A percentile compares a stretch with the other conserved stretches of the same genome.
These are phyloP conservation scores for Aureobasidium musti DNA, from an alignment of 2,329 filamentous ascomycete genomes.

Conservation along the genomic window DNA sequence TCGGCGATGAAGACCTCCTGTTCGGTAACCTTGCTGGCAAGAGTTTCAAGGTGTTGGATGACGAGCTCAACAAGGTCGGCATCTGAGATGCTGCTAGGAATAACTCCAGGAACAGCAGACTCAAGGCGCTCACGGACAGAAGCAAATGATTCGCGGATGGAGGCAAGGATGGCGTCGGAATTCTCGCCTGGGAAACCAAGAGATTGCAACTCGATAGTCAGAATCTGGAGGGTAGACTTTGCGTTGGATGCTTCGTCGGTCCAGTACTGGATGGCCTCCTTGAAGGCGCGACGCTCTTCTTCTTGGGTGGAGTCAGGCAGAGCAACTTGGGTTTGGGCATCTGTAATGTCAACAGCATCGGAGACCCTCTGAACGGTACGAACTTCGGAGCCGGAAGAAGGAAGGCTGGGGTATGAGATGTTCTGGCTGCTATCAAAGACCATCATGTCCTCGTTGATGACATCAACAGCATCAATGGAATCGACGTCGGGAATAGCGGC, in stretches of 20 bases:
- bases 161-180: slow-evolving; percentile 42
- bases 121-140: slow-evolving; percentile 46
- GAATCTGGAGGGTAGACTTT: slow-evolving; percentile 46
- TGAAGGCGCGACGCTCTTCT: slow-evolving; percentile 40
- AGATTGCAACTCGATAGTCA: slow-evolving; percentile 49
- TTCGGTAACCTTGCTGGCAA: slow-evolving; percentile 34
- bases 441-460: slow-evolving; percentile 39
- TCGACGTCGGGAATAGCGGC: slow-evolving; percentile 28
- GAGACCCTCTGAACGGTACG: slow-evolving; percentile 8
- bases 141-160: slow-evolving; percentile 48
- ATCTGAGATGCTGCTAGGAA: slow-evolving; percentile 44
- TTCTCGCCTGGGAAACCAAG: slow-evolving; percentile 45
- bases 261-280: slow-evolving; percentile 47
- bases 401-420: slow-evolving; percentile 36
- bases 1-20: slow-evolving; percentile 36
- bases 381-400: slow-evolving; percentile 26
- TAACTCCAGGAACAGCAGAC: slow-evolving; percentile 44
- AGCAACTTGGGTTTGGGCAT: slow-evolving; percentile 30
- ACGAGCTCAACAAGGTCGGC: slow-evolving; percentile 46
- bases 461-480: slow-evolving; percentile 32
- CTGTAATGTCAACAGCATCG: slow-evolving; percentile 20
- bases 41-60: slow-evolving; percentile 42
- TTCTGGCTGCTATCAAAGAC: slow-evolving; percentile 38
- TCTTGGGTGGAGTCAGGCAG: slow-evolving; percentile 34
- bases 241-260: slow-evolving; percentile 45